These are phyloP conservation scores for Termitomyces sp. DNA, from an alignment of 768 basidiomycete genomes.

Conservation along the genomic window DNA sequence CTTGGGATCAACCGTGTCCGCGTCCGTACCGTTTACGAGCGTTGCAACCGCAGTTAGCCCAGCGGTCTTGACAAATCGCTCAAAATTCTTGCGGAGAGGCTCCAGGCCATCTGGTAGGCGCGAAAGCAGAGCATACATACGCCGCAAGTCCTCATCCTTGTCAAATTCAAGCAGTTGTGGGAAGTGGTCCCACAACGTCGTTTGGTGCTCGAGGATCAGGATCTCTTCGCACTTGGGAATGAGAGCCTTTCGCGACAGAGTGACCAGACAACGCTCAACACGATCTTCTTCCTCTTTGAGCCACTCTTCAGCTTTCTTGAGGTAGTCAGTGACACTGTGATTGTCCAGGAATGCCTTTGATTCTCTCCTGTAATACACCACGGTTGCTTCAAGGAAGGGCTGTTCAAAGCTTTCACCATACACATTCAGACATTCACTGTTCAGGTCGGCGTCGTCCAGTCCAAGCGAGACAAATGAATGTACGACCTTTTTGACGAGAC, in stretches of 20 bases:
- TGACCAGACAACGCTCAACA: constrained; percentile 90
- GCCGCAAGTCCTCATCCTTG: constrained; percentile 89
- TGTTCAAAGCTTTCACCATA: constrained; percentile 89
- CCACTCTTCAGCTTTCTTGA: constrained; percentile 91
- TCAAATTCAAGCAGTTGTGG: constrained; percentile 86
- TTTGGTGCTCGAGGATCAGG: constrained; percentile 81
- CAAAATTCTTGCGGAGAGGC: constrained; percentile 87
- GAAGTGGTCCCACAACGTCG: constrained; percentile 90
- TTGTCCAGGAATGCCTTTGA: constrained; percentile 85
- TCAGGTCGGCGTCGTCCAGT: constrained; percentile 85
- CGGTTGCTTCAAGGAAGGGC: constrained; percentile 85
- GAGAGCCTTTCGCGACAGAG: constrained; percentile 77
- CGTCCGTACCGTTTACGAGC: constrained; percentile 46
- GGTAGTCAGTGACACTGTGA: constrained; percentile 89
- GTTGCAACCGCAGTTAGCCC: constrained; percentile 80
- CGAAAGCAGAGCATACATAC: constrained; percentile 91
- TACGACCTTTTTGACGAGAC: constrained; percentile 89
- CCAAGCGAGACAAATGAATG: constrained; percentile 95
- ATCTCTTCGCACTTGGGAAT: constrained; percentile 86
- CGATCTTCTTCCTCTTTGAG: constrained; percentile 93
- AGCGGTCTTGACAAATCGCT: constrained; percentile 90
- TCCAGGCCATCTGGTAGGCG: constrained; percentile 89
- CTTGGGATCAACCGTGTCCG: constrained; percentile 79
- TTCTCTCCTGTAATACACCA: constrained; percentile 88
- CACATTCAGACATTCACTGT: constrained; percentile 88